Percentiles rank a stretch among this genome's conserved stretches.
Evolutionary conservation across 441 rosid genomes (phyloP).

Genomic region (California macrophylla): DNA sequence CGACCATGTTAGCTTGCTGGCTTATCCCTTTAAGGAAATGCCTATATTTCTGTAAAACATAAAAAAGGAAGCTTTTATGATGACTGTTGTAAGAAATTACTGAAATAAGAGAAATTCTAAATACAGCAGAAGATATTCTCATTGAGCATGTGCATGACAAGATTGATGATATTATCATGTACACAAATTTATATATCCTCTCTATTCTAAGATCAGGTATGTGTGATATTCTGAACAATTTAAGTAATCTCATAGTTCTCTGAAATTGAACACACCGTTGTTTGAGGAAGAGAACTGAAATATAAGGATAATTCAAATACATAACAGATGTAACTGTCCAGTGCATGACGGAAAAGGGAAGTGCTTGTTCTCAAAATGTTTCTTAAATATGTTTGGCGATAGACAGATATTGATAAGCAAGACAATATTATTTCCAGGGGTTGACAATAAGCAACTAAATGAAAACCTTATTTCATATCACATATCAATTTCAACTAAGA

Average conservation of each 20-base stretch:
- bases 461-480: background rate
- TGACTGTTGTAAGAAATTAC: background rate
- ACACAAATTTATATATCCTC: too few species aligned
- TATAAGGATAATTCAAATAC: too few species aligned
- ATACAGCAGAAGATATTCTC: background rate
- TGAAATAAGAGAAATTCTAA: background rate
- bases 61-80: background rate
- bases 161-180: too few species aligned
- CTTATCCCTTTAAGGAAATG: slow-evolving; percentile 65
- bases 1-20: slow-evolving; percentile 63
- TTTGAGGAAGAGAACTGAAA: too few species aligned
- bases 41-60: slow-evolving; percentile 60
- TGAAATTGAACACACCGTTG: too few species aligned
- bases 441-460: background rate
- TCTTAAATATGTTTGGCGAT: too few species aligned
- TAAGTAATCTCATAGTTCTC: too few species aligned
- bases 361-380: slow-evolving; percentile 33
- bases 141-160: background rate
- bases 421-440: background rate
- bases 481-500: background rate
- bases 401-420: background rate
- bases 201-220: too few species aligned
- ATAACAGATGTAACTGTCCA: too few species aligned
- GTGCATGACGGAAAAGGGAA: too few species aligned
- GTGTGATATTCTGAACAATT: too few species aligned